Evolutionary conservation across 2,329 filamentous ascomycete genomes (phyloP).

Genomic region (Pyrenophora teres): DNA sequence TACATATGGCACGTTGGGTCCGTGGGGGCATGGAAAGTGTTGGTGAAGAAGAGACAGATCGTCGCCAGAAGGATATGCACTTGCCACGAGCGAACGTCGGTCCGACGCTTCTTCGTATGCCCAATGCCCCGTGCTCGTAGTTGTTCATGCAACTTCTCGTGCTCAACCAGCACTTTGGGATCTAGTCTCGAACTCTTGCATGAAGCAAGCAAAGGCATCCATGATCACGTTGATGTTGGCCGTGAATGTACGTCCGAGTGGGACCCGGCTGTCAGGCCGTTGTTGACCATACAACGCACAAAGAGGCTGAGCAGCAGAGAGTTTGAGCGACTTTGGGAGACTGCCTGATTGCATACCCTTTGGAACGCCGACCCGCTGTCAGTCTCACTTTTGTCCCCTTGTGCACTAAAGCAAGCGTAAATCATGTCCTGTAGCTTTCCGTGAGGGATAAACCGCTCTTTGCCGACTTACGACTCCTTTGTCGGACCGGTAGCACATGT

Average conservation of each 20-base stretch:
- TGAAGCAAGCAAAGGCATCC: neutral
- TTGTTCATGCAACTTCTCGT: constrained; percentile 10
- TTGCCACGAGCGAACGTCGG: neutral
- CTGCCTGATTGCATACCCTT: constrained; percentile 9
- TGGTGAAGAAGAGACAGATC: constrained; percentile 4
- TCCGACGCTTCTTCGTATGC: constrained; percentile 3
- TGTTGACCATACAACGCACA: constrained; percentile 1
- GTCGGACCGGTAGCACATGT: constrained; percentile 13
- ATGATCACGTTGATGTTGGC: neutral
- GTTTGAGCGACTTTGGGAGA: constrained; percentile 5
- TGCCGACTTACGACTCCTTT: constrained; percentile 2
- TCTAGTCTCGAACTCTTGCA: neutral
- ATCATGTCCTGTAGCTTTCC: constrained; percentile 6
- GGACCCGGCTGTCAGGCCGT: constrained; percentile 6
- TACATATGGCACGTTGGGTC: constrained; percentile 1
- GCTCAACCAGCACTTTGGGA: constrained; percentile 1
- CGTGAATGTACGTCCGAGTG: neutral
- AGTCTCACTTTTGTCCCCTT: constrained; percentile 13
- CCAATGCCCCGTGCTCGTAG: constrained; percentile 10
- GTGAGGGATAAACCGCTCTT: neutral
- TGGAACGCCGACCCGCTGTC: constrained; percentile 19
- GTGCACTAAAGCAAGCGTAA: constrained; percentile 1
- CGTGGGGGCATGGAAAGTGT: neutral
- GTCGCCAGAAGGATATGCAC: constrained; percentile 1
- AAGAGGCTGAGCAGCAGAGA: constrained; percentile 2